Percentiles rank a stretch among this genome's conserved stretches.
These are phyloP conservation scores for Coprinopsis strossmayeri DNA, from an alignment of 768 basidiomycete genomes.

Conservation along the genomic window DNA sequence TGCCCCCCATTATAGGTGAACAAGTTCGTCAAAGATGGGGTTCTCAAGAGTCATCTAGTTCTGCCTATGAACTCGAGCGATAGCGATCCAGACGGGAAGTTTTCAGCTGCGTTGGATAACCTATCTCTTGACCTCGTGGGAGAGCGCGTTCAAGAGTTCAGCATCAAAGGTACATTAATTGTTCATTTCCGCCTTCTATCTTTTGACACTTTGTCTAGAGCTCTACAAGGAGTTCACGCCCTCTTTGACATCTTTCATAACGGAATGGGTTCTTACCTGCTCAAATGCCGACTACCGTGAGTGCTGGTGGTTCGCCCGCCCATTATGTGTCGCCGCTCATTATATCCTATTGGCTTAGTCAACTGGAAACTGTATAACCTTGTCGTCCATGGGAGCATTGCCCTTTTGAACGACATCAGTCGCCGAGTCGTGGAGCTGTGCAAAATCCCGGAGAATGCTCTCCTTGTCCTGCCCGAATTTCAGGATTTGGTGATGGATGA, in stretches of 20 bases:
- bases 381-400: constrained; percentile 33
- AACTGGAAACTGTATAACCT: constrained; percentile 49
- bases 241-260: constrained; percentile 30
- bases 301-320: constrained; percentile 15
- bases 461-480: constrained; percentile 28
- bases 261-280: constrained; percentile 43
- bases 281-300: constrained; percentile 38
- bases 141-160: constrained; percentile 40
- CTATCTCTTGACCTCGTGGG: constrained; percentile 53
- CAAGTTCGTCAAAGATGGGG: constrained; percentile 38
- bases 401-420: constrained; percentile 33
- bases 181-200: neutral
- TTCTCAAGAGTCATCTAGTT: constrained; percentile 33
- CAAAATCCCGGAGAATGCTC: constrained; percentile 15
- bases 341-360: no score
- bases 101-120: constrained; percentile 33
- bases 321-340: constrained; percentile 7
- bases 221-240: constrained; percentile 37
- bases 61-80: constrained; percentile 45
- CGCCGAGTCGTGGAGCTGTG: constrained; percentile 16
- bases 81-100: constrained; percentile 53
- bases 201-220: constrained; percentile 19
- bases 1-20: constrained; percentile 30
- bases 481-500: constrained; percentile 25
- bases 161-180: constrained; percentile 35